phyloP scores from a whole-genome alignment of 2,329 filamentous ascomycete genomes.

The Verticillium nubilum region DNA sequence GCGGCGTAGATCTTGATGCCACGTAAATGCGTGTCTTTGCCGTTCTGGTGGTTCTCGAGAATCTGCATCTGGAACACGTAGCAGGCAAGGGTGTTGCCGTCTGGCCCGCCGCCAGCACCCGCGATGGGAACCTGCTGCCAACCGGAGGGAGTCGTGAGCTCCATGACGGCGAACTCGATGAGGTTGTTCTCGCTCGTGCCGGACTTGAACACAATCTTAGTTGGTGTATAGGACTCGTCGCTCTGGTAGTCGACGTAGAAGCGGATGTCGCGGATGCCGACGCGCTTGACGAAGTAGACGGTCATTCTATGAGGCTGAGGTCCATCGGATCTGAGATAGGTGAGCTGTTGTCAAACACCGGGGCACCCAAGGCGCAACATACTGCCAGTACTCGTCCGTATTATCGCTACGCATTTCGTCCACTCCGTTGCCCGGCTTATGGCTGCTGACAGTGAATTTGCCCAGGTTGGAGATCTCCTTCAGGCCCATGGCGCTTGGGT shows the following conservation, averaged over 20 bases:
- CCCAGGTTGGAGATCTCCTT: conserved; percentile 84
- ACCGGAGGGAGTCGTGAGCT: conserved; percentile 71
- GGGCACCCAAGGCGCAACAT: conserved; percentile 22
- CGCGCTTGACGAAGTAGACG: conserved; percentile 80
- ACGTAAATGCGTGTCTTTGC: conserved; percentile 96
- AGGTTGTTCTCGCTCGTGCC: conserved; percentile 90
- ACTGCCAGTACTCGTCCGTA: conserved; percentile 74
- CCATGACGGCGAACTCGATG: conserved; percentile 78
- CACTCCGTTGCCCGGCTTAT: conserved; percentile 75
- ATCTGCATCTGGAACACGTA: conserved; percentile 89
- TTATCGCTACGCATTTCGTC: conserved; percentile 71
- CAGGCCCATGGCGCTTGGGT: conserved; percentile 52
- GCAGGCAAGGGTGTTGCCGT: conserved; percentile 72
- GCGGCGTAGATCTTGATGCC: conserved; percentile 80
- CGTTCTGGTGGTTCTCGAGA: conserved; percentile 96
- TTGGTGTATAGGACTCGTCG: conserved; percentile 96
- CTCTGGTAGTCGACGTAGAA: conserved; percentile 86
- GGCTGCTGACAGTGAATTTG: conserved; percentile 75
- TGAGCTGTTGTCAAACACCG: background rate
- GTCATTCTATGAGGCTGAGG: conserved; percentile 79
- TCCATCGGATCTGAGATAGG: conserved; percentile 62
- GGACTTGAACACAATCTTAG: conserved; percentile 81
- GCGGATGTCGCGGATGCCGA: conserved; percentile 71
- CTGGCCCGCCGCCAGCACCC: conserved; percentile 50
- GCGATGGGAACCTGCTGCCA: conserved; percentile 79